Evolutionary conservation across 495 filamentous ascomycete species (phyloP).

Genomic region (Niebla homalea): DNA sequence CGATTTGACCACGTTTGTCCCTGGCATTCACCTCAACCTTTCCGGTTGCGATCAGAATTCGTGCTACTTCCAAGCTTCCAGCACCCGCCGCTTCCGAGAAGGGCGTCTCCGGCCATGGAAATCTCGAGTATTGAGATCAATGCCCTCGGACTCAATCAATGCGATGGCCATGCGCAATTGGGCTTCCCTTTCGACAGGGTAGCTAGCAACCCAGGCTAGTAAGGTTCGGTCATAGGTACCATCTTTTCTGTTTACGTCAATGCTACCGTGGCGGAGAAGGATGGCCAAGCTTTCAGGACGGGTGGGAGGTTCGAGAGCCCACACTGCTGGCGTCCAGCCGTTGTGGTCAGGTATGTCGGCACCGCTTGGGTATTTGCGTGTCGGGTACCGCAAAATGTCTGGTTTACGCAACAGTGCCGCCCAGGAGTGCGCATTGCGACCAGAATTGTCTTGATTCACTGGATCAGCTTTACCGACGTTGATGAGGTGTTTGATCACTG

Average conservation of each 20-base stretch:
- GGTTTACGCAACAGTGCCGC: conserved; percentile 10
- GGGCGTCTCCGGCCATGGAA: neutral
- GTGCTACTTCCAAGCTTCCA: neutral
- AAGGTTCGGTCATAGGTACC: neutral
- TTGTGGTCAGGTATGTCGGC: conserved; percentile 14
- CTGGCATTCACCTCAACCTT: neutral
- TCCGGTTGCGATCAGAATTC: neutral
- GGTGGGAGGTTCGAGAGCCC: conserved; percentile 11
- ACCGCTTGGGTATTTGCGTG: conserved; percentile 9
- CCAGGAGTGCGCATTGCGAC: conserved; percentile 19
- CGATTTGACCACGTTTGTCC: neutral
- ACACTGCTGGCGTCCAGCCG: conserved; percentile 21
- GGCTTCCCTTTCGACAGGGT: neutral
- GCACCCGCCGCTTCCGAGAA: neutral
- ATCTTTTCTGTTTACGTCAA: conserved; percentile 1
- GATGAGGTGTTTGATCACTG: neutral
- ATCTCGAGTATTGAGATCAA: neutral
- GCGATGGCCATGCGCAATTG: neutral
- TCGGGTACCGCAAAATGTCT: conserved; percentile 7
- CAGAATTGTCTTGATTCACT: conserved; percentile 10
- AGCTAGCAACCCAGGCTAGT: neutral
- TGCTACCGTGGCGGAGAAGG: neutral
- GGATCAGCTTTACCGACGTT: neutral
- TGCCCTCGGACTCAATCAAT: neutral
- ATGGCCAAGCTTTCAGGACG: neutral